Evolutionary conservation across 257 asterid species (phyloP).

Genomic region (Capsicum chinense): DNA sequence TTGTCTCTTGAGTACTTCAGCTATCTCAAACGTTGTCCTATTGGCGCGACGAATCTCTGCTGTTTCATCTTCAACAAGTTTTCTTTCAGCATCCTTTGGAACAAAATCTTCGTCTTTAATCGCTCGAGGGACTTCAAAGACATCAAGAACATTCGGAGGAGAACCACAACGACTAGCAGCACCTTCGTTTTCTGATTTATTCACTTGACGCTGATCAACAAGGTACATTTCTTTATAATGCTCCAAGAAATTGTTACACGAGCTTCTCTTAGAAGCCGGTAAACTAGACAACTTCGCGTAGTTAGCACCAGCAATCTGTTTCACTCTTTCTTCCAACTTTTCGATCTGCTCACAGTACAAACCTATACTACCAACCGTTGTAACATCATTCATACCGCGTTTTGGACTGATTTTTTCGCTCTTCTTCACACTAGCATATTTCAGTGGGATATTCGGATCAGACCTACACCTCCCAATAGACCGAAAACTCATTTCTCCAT

Average conservation of each 20-base stretch:
- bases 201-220: conserved; percentile 29
- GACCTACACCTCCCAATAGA: conserved; percentile 65
- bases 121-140: conserved; percentile 83
- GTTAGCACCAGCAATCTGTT: conserved; percentile 61
- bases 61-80: conserved; percentile 43
- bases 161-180: conserved; percentile 35
- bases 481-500: conserved; percentile 35
- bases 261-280: conserved; percentile 38
- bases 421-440: conserved; percentile 40
- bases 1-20: conserved; percentile 41
- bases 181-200: conserved; percentile 26
- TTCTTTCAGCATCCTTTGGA: conserved; percentile 37
- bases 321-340: conserved; percentile 59
- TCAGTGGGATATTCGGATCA: conserved; percentile 46
- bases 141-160: conserved; percentile 67
- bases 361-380: conserved; percentile 33
- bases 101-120: conserved; percentile 40
- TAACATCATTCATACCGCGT: conserved; percentile 29
- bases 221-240: conserved; percentile 35
- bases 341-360: conserved; percentile 68
- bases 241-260: conserved; percentile 27
- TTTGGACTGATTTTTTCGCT: conserved; percentile 41
- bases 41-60: conserved; percentile 37
- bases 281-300: conserved; percentile 39
- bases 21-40: conserved; percentile 41